Conservation (phyloP, 176 grass and related monocot species). For the Oryza brachyantha region DNA sequence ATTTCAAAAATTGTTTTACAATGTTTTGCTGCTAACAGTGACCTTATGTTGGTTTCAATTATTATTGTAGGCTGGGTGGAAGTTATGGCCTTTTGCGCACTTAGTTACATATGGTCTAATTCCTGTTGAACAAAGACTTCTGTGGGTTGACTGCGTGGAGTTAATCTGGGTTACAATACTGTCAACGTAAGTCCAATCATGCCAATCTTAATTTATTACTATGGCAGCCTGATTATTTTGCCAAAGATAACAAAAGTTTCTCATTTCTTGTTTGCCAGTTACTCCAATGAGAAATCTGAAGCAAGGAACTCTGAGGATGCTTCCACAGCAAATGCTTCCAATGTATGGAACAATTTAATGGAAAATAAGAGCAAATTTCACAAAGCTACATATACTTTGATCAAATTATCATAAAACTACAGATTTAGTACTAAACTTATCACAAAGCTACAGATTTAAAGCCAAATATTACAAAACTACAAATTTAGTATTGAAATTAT, state of each 20-base stretch:
- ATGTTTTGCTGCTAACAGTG: background rate
- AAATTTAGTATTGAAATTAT: no score
- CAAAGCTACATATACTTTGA: no score
- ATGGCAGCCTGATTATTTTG: background rate
- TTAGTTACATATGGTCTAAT: conserved; percentile 85
- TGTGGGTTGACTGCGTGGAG: conserved; percentile 96
- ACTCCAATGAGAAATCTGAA: conserved; percentile 96
- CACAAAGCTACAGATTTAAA: no score
- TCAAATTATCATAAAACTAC: no score
- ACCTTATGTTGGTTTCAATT: background rate
- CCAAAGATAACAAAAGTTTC: background rate
- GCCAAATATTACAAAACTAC: no score
- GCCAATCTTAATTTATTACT: background rate
- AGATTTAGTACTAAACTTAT: no score
- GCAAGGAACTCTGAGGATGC: conserved; percentile 61
- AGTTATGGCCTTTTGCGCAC: conserved; percentile 94
- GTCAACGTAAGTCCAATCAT: conserved; percentile 60
- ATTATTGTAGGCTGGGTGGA: conserved; percentile 84
- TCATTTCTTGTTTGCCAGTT: conserved; percentile 40
- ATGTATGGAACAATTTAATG: conserved; percentile 10
- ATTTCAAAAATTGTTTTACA: background rate
- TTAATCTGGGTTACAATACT: conserved; percentile 95
- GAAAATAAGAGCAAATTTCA: no score
- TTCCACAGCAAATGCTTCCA: conserved; percentile 1
- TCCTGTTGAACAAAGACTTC: conserved; percentile 89